Evolutionary conservation across 805 yeast genomes (phyloP).

Genomic region (Myxozyma sirexii): DNA sequence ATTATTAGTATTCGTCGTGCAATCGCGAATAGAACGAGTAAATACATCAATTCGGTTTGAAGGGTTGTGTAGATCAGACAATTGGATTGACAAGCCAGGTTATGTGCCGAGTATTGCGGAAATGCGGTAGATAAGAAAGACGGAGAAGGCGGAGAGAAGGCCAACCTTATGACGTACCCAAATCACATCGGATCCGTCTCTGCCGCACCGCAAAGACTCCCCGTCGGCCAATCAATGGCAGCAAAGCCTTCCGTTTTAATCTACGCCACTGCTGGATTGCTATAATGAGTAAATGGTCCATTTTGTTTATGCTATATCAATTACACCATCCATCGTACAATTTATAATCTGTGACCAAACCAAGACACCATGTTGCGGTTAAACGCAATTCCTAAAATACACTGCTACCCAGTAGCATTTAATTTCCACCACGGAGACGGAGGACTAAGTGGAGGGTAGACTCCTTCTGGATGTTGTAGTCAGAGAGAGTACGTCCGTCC

Average conservation of each 20-base stretch:
- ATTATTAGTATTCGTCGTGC: not conserved
- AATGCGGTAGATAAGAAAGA: not conserved
- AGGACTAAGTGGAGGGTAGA: slow-evolving; percentile 82
- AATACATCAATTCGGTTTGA: no score
- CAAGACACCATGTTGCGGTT: not conserved
- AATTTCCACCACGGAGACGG: slow-evolving; percentile 90
- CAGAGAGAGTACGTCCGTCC: slow-evolving; percentile 92
- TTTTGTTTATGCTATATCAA: no score
- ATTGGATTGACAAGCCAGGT: no score
- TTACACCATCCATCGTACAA: no score
- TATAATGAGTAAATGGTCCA: not conserved
- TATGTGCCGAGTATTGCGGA: no score
- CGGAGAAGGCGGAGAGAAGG: not conserved
- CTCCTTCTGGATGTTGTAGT: slow-evolving; percentile 95
- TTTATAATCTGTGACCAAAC: not conserved
- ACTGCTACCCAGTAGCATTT: not conserved
- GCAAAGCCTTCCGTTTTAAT: not conserved
- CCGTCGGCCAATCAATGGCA: no score
- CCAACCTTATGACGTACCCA: not conserved
- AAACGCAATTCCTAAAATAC: slow-evolving; percentile 3
- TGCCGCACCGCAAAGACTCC: not conserved
- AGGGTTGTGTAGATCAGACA: no score
- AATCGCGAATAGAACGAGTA: no score
- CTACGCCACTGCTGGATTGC: not conserved
- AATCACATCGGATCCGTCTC: not conserved